Conservation (phyloP, 139 green algal genomes). For the Pleodorina starrii region DNA sequence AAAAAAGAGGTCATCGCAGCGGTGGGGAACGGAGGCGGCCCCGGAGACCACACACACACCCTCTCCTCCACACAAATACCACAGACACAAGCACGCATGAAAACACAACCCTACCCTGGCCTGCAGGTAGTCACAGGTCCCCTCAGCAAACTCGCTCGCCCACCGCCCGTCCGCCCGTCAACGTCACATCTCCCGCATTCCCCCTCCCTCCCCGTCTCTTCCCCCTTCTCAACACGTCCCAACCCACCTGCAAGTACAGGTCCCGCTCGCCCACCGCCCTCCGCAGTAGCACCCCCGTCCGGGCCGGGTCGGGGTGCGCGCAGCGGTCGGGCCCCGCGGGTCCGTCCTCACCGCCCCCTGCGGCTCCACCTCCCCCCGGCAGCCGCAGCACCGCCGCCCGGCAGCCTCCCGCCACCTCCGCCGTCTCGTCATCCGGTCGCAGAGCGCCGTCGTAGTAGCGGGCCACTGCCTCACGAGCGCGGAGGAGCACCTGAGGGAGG, state of each 20-base stretch:
- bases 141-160: too few species aligned
- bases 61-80: too few species aligned
- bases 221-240: too few species aligned
- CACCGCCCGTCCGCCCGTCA: too few species aligned
- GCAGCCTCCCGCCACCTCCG: slow-evolving; percentile 15
- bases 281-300: slow-evolving; percentile 46
- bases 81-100: neutral
- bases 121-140: too few species aligned
- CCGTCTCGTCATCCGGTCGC: slow-evolving; percentile 21
- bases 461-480: slow-evolving; percentile 47
- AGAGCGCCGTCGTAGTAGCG: slow-evolving; percentile 37
- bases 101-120: too few species aligned
- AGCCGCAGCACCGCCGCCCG: slow-evolving; percentile 32
- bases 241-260: slow-evolving; percentile 60
- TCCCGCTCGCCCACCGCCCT: slow-evolving; percentile 28
- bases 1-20: too few species aligned
- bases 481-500: slow-evolving; percentile 47
- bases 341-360: neutral
- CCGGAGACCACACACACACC: neutral
- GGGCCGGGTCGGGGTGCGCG: slow-evolving; percentile 56
- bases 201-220: too few species aligned
- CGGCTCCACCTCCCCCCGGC: slow-evolving; percentile 15
- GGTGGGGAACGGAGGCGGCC: too few species aligned
- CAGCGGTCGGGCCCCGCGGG: slow-evolving; percentile 20
- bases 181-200: too few species aligned